Evolutionary conservation across 202 grass and related monocot genomes (phyloP).

Genomic region (Brachypodium distachyon): DNA sequence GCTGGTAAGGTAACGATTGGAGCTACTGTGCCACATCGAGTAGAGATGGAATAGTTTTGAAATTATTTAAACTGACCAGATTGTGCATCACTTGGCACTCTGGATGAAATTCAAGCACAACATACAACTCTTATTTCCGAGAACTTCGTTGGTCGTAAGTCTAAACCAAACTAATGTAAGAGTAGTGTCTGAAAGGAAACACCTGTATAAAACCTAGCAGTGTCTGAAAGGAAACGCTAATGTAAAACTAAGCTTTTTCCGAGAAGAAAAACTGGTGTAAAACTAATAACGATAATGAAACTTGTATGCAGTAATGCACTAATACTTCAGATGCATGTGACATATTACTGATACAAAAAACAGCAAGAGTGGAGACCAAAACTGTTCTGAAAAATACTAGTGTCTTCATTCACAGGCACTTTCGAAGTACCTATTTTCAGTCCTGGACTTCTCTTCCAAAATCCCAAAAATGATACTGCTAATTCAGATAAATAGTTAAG

Average conservation of each 20-base stretch:
- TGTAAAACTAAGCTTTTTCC: not conserved
- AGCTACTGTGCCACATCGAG: not conserved
- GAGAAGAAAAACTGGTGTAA: not conserved
- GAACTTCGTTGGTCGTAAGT: not conserved
- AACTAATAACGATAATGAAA: not conserved
- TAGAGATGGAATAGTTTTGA: not conserved
- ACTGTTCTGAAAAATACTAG: not conserved
- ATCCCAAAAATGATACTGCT: not conserved
- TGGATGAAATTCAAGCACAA: not conserved
- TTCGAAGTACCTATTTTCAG: not conserved
- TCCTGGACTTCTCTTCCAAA: not conserved
- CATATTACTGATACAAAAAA: not conserved
- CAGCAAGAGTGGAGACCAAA: not conserved
- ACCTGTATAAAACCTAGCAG: not conserved
- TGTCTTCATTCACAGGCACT: not conserved
- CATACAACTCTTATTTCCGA: not conserved
- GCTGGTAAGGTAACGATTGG: not conserved
- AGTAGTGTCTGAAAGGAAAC: not conserved
- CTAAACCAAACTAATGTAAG: not conserved
- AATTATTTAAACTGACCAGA: not conserved
- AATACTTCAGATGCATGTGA: not conserved
- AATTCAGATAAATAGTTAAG: not conserved
- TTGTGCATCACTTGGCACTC: not conserved
- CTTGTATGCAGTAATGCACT: not conserved
- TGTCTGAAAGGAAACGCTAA: not conserved